Conservation (phyloP, 768 basidiomycete species). For the Thelephora aurantiotincta region DNA sequence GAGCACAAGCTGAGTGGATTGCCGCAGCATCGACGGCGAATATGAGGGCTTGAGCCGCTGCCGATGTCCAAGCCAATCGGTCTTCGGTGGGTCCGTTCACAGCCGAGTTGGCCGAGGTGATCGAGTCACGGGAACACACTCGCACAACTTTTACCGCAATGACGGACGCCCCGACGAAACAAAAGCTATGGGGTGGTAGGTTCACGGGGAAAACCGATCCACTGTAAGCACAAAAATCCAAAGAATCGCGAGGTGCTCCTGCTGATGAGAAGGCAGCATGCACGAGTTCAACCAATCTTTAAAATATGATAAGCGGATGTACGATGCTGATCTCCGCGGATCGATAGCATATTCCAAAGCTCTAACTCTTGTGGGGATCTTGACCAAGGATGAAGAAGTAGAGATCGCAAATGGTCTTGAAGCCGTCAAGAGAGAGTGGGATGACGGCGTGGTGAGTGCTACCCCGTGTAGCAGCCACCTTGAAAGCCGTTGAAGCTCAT, state of each 20-base stretch:
- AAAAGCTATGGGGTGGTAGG: conserved; percentile 24
- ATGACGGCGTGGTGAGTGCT: conserved; percentile 41
- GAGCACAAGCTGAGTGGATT: no score
- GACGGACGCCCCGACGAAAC: conserved; percentile 14
- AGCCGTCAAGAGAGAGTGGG: conserved; percentile 78
- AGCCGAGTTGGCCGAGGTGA: no score
- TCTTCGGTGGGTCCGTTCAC: no score
- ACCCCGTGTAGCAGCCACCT: background rate
- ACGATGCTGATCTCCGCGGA: conserved; percentile 79
- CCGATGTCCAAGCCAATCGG: no score
- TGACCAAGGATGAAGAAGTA: conserved; percentile 61
- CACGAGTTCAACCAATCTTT: conserved; percentile 96
- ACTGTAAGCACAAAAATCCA: conserved; percentile 32
- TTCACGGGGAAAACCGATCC: conserved; percentile 88
- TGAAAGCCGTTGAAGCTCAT: background rate
- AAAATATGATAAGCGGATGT: conserved; percentile 90
- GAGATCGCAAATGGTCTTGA: conserved; percentile 64
- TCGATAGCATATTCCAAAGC: conserved; percentile 95
- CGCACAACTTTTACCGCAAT: conserved; percentile 2
- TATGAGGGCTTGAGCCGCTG: no score
- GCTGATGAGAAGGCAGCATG: conserved; percentile 43
- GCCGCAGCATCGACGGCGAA: no score
- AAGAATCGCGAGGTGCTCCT: conserved; percentile 8
- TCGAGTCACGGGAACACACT: no score
- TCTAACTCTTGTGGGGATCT: conserved; percentile 64